Evolutionary conservation across 352 stramenopile species (phyloP).

Genomic region (Globisporangium iwayamae): DNA sequence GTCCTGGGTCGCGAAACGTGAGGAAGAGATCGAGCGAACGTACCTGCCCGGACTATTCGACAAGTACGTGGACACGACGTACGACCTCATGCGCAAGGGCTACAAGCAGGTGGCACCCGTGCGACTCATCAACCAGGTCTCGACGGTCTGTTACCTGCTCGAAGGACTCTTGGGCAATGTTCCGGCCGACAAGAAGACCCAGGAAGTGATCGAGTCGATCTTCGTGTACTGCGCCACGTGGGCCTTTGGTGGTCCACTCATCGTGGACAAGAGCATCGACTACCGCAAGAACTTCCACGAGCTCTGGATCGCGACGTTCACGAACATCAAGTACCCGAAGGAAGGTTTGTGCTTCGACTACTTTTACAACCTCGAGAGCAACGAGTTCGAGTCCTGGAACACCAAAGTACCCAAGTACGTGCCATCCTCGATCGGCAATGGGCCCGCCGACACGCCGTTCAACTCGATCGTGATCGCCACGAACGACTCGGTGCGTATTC

Average conservation of each 20-base stretch:
- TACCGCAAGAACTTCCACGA: slow-evolving; percentile 90
- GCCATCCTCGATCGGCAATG: slow-evolving; percentile 90
- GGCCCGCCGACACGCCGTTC: slow-evolving; percentile 93
- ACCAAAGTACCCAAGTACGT: slow-evolving; percentile 91
- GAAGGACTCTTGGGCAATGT: slow-evolving; percentile 90
- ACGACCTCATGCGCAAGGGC: slow-evolving; percentile 91
- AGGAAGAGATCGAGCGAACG: slow-evolving; percentile 90
- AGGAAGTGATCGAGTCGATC: slow-evolving; percentile 92
- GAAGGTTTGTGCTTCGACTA: slow-evolving; percentile 97
- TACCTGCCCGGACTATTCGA: slow-evolving; percentile 94
- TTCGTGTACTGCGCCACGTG: slow-evolving; percentile 97
- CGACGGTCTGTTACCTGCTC: slow-evolving; percentile 95
- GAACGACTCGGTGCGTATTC: slow-evolving; percentile 94
- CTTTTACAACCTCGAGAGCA: slow-evolving; percentile 93
- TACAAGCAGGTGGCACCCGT: slow-evolving; percentile 95
- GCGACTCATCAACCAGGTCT: slow-evolving; percentile 94
- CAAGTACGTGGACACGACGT: slow-evolving; percentile 94
- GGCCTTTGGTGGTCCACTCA: slow-evolving; percentile 95
- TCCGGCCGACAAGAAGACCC: slow-evolving; percentile 87
- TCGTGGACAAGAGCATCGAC: slow-evolving; percentile 90
- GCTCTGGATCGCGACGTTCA: slow-evolving; percentile 76
- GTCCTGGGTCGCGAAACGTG: slow-evolving; percentile 91
- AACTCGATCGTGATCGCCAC: slow-evolving; percentile 96
- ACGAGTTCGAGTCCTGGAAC: slow-evolving; percentile 93
- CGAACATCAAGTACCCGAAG: slow-evolving; percentile 92